These are phyloP conservation scores for Pestalotiopsis sp. DNA, from an alignment of 2,329 filamentous ascomycete genomes.

Conservation along the genomic window DNA sequence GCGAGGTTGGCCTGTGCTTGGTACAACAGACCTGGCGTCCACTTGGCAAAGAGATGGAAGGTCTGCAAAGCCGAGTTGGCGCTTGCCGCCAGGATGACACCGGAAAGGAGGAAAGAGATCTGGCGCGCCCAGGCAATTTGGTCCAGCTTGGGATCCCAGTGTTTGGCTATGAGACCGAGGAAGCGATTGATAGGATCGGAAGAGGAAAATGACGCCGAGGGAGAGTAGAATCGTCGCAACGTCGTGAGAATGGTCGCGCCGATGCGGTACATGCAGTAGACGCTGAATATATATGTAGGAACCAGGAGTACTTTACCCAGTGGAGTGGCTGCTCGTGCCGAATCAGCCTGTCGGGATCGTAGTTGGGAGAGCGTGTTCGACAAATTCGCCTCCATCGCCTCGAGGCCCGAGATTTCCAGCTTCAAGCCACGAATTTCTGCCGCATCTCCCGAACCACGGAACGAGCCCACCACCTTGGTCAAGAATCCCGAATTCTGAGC, in stretches of 20 bases:
- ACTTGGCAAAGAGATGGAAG: conserved; percentile 76
- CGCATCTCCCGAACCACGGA: conserved; percentile 65
- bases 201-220: conserved; percentile 58
- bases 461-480: conserved; percentile 71
- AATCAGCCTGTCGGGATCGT: conserved; percentile 62
- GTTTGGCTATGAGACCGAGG: conserved; percentile 76
- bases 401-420: conserved; percentile 77
- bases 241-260: conserved; percentile 70
- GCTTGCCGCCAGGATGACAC: conserved; percentile 78
- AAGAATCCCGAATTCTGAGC: conserved; percentile 62
- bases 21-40: conserved; percentile 70
- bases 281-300: conserved; percentile 68
- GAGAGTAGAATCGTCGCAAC: conserved; percentile 58
- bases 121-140: conserved; percentile 82
- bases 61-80: conserved; percentile 86
- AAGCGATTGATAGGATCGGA: conserved; percentile 85
- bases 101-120: conserved; percentile 81
- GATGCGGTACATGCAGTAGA: conserved; percentile 86
- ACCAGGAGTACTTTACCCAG: conserved; percentile 65
- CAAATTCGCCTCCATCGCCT: conserved; percentile 76
- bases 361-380: conserved; percentile 66
- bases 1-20: conserved; percentile 79
- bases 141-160: conserved; percentile 83
- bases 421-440: conserved; percentile 64
- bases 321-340: conserved; percentile 67